phyloP scores from a whole-genome alignment of 176 grass and related monocot species.

The Aechmea fasciata region DNA sequence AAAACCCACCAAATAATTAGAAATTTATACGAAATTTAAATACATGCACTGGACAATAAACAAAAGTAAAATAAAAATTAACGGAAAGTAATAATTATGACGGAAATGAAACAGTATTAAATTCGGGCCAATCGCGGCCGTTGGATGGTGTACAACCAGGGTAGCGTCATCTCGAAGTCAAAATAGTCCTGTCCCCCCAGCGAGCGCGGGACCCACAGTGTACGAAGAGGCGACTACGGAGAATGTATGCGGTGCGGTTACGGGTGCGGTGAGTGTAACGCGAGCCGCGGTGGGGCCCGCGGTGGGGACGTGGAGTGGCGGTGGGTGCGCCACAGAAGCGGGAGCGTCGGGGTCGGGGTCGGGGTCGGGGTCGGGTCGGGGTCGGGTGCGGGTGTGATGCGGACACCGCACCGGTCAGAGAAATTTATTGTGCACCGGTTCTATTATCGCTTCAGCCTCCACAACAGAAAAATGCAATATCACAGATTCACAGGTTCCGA shows the following conservation, averaged over 20 bases:
- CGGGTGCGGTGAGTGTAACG: neutral
- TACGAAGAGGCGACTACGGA: neutral
- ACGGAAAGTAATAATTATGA: too few relatives aligned
- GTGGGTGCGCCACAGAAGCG: neutral
- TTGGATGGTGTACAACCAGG: neutral
- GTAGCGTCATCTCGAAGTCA: slow-evolving; percentile 26
- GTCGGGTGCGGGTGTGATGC: neutral
- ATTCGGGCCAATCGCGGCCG: neutral
- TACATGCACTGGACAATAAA: slow-evolving; percentile 26
- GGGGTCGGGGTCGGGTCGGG: neutral
- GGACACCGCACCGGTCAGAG: slow-evolving; percentile 17
- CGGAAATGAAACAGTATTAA: slow-evolving; percentile 8
- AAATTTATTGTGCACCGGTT: too few relatives aligned
- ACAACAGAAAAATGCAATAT: too few relatives aligned
- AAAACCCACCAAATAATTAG: too few relatives aligned
- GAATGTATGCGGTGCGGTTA: neutral
- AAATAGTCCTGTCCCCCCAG: neutral
- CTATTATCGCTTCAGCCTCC: too few relatives aligned
- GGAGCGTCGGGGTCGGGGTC: neutral
- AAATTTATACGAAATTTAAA: slow-evolving; percentile 22
- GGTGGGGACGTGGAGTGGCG: neutral
- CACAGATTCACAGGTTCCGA: too few relatives aligned
- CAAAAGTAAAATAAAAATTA: neutral
- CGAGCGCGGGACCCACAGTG: neutral
- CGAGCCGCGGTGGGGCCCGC: neutral